These are phyloP conservation scores for Metschnikowia corniflorae DNA, from an alignment of 805 yeast genomes.

Conservation along the genomic window DNA sequence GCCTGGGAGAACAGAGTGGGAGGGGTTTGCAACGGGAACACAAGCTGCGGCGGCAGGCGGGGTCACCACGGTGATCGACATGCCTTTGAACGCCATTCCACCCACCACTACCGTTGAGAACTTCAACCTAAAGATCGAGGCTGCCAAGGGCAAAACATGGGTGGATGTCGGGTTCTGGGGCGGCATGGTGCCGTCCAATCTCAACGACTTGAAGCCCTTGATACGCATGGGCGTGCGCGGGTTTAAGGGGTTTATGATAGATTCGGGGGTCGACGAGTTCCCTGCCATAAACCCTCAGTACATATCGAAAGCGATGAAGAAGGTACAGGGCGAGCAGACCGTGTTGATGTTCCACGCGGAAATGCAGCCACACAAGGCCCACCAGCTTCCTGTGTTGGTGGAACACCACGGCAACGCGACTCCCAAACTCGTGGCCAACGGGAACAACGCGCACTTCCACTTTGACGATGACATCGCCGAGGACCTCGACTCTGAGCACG, in stretches of 20 bases:
- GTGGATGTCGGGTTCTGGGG: slow-evolving; percentile 97
- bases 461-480: slow-evolving; percentile 18
- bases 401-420: slow-evolving; percentile 22
- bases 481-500: slow-evolving; percentile 11
- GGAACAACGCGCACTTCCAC: slow-evolving; percentile 17
- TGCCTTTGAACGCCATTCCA: slow-evolving; percentile 95
- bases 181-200: slow-evolving; percentile 80
- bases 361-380: slow-evolving; percentile 48
- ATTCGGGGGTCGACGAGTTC: slow-evolving; percentile 94
- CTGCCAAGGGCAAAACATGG: slow-evolving; percentile 82
- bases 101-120: slow-evolving; percentile 87
- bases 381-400: slow-evolving; percentile 23
- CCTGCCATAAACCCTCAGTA: slow-evolving; percentile 71
- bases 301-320: slow-evolving; percentile 62
- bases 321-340: slow-evolving; percentile 61
- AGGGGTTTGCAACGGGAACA: slow-evolving; percentile 95
- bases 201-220: slow-evolving; percentile 66
- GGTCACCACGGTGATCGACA: slow-evolving; percentile 90
- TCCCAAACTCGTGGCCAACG: slow-evolving; percentile 25
- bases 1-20: slow-evolving; percentile 99
- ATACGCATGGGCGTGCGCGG: slow-evolving; percentile 88
- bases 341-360: slow-evolving; percentile 92
- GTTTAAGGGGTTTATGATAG: slow-evolving; percentile 88
- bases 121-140: slow-evolving; percentile 67
- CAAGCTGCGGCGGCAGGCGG: slow-evolving; percentile 95